These are phyloP conservation scores for Sphaerulina musiva DNA, from an alignment of 2,329 filamentous ascomycete genomes.

Conservation along the genomic window DNA sequence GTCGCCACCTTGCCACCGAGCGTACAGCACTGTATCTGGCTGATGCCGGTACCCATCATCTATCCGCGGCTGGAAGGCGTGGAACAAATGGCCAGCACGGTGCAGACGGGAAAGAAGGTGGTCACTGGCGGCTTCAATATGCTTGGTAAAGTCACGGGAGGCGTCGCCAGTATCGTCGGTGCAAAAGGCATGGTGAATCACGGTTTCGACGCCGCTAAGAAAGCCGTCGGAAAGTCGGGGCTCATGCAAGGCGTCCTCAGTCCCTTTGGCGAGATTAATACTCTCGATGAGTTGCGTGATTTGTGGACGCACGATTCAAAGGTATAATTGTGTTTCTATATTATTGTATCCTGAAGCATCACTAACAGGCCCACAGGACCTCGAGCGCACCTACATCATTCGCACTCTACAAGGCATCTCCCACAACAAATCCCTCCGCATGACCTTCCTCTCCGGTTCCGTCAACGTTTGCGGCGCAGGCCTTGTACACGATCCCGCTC, in stretches of 20 bases:
- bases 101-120: slow-evolving; percentile 91
- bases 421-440: slow-evolving; percentile 88
- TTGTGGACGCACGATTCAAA: slow-evolving; percentile 98
- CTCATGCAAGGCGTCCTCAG: slow-evolving; percentile 94
- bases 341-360: neutral
- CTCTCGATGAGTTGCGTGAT: slow-evolving; percentile 88
- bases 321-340: slow-evolving; percentile 36
- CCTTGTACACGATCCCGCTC: slow-evolving; percentile 84
- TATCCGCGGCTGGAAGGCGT: slow-evolving; percentile 89
- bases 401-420: slow-evolving; percentile 91
- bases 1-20: slow-evolving; percentile 82
- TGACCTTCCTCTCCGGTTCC: slow-evolving; percentile 91
- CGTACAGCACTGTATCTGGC: slow-evolving; percentile 95
- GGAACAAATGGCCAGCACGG: slow-evolving; percentile 82
- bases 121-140: slow-evolving; percentile 96
- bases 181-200: slow-evolving; percentile 88
- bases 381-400: slow-evolving; percentile 93
- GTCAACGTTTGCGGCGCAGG: slow-evolving; percentile 90
- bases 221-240: slow-evolving; percentile 88
- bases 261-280: slow-evolving; percentile 91
- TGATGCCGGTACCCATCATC: slow-evolving; percentile 82
- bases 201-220: slow-evolving; percentile 92
- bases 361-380: slow-evolving; percentile 51
- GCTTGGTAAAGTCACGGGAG: slow-evolving; percentile 88
- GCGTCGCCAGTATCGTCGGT: slow-evolving; percentile 89